Evolutionary conservation across 2,329 filamentous ascomycete genomes (phyloP).

Genomic region (Parasarocladium wereldwijsianum): DNA sequence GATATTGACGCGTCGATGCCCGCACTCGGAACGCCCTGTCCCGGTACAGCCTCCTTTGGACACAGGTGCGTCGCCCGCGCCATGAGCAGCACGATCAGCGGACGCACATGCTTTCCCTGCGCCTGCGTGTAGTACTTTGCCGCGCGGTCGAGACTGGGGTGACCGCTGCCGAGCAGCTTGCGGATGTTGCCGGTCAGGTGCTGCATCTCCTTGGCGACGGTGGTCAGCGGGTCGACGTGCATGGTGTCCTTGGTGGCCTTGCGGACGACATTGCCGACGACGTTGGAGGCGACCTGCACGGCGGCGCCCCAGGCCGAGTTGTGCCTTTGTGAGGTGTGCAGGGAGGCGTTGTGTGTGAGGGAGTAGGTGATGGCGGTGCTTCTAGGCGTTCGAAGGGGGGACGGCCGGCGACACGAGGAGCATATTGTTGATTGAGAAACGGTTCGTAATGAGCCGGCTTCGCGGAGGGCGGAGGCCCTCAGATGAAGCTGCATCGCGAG

Average conservation of each 20-base stretch:
- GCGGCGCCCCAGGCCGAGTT: conserved; percentile 64
- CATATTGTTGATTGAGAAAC: conserved; percentile 9
- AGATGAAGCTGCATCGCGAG: conserved; percentile 37
- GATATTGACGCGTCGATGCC: conserved; percentile 41
- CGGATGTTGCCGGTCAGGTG: conserved; percentile 88
- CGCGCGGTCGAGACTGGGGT: conserved; percentile 85
- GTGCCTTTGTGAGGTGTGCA: conserved; percentile 29
- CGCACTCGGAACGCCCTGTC: conserved; percentile 24
- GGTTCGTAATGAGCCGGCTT: conserved; percentile 17
- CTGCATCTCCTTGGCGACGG: conserved; percentile 93
- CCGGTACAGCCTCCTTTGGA: conserved; percentile 35
- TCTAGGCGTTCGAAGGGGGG: conserved; percentile 5
- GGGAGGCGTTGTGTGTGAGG: conserved; percentile 16
- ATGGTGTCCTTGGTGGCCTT: conserved; percentile 50
- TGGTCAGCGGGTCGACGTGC: conserved; percentile 72
- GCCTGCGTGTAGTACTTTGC: conserved; percentile 97
- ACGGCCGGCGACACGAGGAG: conserved; percentile 16
- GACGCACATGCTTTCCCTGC: conserved; percentile 92
- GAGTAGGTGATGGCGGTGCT: conserved; percentile 9
- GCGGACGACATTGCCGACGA: conserved; percentile 53
- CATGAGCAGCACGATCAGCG: conserved; percentile 91
- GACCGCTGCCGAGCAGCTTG: conserved; percentile 82
- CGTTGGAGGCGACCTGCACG: conserved; percentile 53
- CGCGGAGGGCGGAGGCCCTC: conserved; percentile 34
- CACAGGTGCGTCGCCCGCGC: conserved; percentile 77